Evolutionary conservation across 1,139 yeast species (phyloP), one percentile per base, ranked within the genome.

Genomic region (Geotrichum klebahnii): DNA sequence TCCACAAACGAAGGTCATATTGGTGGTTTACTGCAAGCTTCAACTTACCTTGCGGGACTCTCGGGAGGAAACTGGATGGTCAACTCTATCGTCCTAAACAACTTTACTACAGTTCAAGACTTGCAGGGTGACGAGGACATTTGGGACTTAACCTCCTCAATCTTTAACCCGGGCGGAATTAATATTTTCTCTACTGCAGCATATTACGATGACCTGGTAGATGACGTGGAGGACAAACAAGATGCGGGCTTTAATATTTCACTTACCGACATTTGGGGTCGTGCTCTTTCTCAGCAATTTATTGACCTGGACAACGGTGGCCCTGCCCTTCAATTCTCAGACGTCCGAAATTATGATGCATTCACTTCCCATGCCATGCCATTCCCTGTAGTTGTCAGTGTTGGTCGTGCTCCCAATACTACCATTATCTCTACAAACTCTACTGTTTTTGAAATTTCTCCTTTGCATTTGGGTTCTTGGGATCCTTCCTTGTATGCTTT

Each of bases 1-100:
- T 74, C 81, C 12, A 71, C 71, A 24, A 77, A 77, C 3, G 67
- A 73, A 45, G 95, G 95, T 28, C 71, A 67, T 45, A 68, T 90
- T 50, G 96, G 96, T 34, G 96, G 96, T 2, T 67, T 90, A 46
- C 72, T 86, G 43, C 92, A 90, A 63, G 73, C 86, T 2, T 65
- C 94, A 0, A 84, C 96, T 2, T 90, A 89, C 66, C 65, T 90
- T 44, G 77, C 87, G 0, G 97, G 97, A 34, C 75, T 89, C 42
- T 83, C 94, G 0, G 97, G 97, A 41, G 96, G 96, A 49, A 81
- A 81, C 57, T 89, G 96, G 96, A 73, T 89, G 51, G 81, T 88
- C 14, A 92, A 95, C 2, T 78, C 95, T n/a, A 70, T 89, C 51
- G 85, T 82, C 3, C 74, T 81, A 67, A 89, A 89, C 68, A 87